Evolutionary conservation across 108 stramenopile genomes (phyloP).

Genomic region (Nitzschia sp.): DNA sequence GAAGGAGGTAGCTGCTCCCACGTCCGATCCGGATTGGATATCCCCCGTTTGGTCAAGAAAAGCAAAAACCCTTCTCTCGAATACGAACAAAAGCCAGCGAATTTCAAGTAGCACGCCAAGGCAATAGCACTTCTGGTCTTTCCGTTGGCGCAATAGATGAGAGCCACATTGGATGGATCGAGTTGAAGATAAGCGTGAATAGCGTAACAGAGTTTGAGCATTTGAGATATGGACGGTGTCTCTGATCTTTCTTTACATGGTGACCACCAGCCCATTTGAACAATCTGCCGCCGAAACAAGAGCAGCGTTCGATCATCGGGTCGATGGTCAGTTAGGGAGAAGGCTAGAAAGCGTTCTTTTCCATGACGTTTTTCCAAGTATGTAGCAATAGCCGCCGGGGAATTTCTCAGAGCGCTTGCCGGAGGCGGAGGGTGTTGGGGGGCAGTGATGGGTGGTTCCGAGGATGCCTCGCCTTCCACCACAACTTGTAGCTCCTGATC

Average conservation of each 20-base stretch:
- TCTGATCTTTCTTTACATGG: conserved; percentile 37
- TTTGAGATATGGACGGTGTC: conserved; percentile 54
- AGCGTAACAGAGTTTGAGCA: conserved; percentile 71
- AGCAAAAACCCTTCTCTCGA: conserved; percentile 69
- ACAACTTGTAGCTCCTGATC: background rate
- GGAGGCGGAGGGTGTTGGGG: background rate
- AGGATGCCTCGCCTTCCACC: background rate
- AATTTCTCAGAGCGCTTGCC: conserved; percentile 24
- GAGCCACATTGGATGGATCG: conserved; percentile 51
- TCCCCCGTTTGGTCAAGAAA: conserved; percentile 20
- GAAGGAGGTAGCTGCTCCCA: conserved; percentile 69
- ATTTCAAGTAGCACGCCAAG: conserved; percentile 84
- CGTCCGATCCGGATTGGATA: conserved; percentile 10
- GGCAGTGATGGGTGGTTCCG: background rate
- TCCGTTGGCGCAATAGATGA: conserved; percentile 82
- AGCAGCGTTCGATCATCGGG: conserved; percentile 54
- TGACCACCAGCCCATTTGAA: conserved; percentile 63
- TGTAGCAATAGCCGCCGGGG: conserved; percentile 42
- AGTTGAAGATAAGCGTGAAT: conserved; percentile 68
- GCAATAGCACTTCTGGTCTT: conserved; percentile 90
- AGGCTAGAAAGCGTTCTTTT: conserved; percentile 45
- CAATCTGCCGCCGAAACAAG: conserved; percentile 63
- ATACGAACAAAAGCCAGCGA: conserved; percentile 34
- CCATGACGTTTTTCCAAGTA: conserved; percentile 59
- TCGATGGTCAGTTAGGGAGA: conserved; percentile 53